Percentiles rank a stretch among this genome's conserved stretches.
These are phyloP conservation scores for Fusarium tanahbumbuense DNA, from an alignment of 2,329 filamentous ascomycete species.

Conservation along the genomic window DNA sequence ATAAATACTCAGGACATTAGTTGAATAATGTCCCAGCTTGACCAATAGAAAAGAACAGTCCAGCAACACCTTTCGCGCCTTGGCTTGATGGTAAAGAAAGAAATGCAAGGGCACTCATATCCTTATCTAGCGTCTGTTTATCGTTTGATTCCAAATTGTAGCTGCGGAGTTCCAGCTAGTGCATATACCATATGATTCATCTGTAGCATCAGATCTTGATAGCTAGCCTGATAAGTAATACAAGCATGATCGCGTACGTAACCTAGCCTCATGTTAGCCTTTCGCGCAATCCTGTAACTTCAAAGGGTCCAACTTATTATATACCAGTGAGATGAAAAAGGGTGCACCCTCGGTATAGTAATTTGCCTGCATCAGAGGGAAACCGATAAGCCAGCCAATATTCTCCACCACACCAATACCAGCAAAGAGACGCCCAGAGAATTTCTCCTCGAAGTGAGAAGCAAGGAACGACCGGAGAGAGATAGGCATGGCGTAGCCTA, in stretches of 20 bases:
- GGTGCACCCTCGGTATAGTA: neutral
- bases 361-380: neutral
- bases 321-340: neutral
- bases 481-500: neutral
- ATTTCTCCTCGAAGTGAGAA: neutral
- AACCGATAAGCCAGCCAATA: neutral
- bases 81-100: neutral
- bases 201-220: neutral
- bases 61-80: neutral
- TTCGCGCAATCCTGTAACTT: neutral
- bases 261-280: neutral
- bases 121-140: neutral
- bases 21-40: neutral
- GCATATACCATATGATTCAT: neutral
- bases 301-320: neutral
- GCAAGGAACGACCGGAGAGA: conserved; percentile 5
- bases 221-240: neutral
- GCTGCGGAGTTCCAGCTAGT: neutral
- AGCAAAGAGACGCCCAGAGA: conserved; percentile 8
- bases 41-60: neutral
- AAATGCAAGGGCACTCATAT: neutral
- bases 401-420: neutral
- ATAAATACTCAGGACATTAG: neutral
- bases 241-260: neutral
- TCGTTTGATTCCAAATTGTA: neutral